Evolutionary conservation across 495 filamentous ascomycete genomes (phyloP).

Genomic region (Xylaria scruposa): DNA sequence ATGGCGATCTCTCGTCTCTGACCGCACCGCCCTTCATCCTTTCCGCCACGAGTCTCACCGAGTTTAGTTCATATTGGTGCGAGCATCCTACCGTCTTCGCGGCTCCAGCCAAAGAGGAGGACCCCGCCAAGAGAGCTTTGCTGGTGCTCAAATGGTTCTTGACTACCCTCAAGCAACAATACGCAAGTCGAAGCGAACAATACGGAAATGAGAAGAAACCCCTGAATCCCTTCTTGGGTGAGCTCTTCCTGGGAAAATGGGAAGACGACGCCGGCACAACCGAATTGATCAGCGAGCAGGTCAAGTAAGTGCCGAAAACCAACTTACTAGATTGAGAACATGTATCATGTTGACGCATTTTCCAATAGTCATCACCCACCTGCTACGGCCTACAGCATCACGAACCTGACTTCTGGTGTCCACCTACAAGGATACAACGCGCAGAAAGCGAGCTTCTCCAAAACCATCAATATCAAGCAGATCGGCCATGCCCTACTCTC

Average conservation of each 20-base stretch:
- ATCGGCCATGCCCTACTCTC: slow-evolving; percentile 91
- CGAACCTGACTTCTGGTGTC: slow-evolving; percentile 82
- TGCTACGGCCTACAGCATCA: slow-evolving; percentile 91
- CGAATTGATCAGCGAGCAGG: slow-evolving; percentile 69
- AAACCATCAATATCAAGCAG: slow-evolving; percentile 94
- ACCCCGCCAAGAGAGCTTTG: slow-evolving; percentile 83
- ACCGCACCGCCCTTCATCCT: slow-evolving; percentile 97
- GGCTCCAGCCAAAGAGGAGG: slow-evolving; percentile 79
- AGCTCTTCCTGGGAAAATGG: slow-evolving; percentile 91
- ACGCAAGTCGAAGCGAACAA: slow-evolving; percentile 89
- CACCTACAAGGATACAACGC: slow-evolving; percentile 95
- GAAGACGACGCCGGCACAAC: slow-evolving; percentile 76
- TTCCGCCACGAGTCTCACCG: slow-evolving; percentile 85
- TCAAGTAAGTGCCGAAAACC: slow-evolving; percentile 64
- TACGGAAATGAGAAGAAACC: slow-evolving; percentile 97
- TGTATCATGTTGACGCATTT: slow-evolving; percentile 53
- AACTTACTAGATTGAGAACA: slow-evolving; percentile 39
- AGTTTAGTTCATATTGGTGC: slow-evolving; percentile 97
- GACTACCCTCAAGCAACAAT: slow-evolving; percentile 92
- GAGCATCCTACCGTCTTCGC: slow-evolving; percentile 90
- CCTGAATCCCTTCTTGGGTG: slow-evolving; percentile 88
- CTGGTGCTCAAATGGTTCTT: slow-evolving; percentile 97
- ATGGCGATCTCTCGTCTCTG: slow-evolving; percentile 90
- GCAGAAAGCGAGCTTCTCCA: slow-evolving; percentile 93
- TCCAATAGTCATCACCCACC: slow-evolving; percentile 87